These are phyloP conservation scores for Lasiosphaeria hispida DNA, from an alignment of 495 filamentous ascomycete genomes.

Conservation along the genomic window DNA sequence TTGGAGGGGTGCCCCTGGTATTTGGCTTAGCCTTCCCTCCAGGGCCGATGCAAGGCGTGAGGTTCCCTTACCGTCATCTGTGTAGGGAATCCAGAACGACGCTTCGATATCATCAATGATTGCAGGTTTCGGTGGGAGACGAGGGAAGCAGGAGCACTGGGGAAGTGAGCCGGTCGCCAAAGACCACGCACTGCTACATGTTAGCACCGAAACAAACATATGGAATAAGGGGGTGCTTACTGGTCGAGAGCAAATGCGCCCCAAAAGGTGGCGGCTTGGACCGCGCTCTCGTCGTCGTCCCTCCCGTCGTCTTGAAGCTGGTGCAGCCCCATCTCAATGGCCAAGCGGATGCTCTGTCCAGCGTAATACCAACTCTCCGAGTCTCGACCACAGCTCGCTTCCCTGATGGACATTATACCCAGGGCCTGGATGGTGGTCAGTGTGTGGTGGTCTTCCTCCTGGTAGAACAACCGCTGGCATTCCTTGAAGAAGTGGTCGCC, in stretches of 20 bases:
- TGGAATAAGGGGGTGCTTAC: conserved; percentile 35
- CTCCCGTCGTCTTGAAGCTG: conserved; percentile 39
- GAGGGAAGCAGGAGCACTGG: conserved; percentile 57
- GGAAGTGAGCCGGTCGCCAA: conserved; percentile 61
- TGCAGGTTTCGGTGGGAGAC: conserved; percentile 55
- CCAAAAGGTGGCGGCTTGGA: conserved; percentile 69
- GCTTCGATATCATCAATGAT: conserved; percentile 55
- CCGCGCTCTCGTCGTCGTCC: conserved; percentile 55
- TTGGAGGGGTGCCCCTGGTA: conserved; percentile 43
- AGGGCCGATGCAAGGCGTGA: neutral
- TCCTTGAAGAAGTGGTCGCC: conserved; percentile 74
- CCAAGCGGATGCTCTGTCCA: conserved; percentile 63
- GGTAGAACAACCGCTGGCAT: conserved; percentile 57
- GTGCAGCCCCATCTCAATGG: conserved; percentile 66
- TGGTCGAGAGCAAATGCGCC: conserved; percentile 68
- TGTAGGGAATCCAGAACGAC: conserved; percentile 57
- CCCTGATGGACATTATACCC: conserved; percentile 68
- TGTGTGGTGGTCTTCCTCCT: conserved; percentile 54
- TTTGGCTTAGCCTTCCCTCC: conserved; percentile 18
- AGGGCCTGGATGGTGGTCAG: conserved; percentile 79
- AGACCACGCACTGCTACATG: conserved; percentile 56
- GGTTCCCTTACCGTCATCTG: conserved; percentile 49
- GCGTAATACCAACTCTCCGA: conserved; percentile 67
- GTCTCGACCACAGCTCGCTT: conserved; percentile 61
- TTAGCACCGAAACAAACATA: conserved; percentile 23